Evolutionary conservation across 2,329 filamentous ascomycete species (phyloP).

Genomic region (Phialemoniopsis sp.): DNA sequence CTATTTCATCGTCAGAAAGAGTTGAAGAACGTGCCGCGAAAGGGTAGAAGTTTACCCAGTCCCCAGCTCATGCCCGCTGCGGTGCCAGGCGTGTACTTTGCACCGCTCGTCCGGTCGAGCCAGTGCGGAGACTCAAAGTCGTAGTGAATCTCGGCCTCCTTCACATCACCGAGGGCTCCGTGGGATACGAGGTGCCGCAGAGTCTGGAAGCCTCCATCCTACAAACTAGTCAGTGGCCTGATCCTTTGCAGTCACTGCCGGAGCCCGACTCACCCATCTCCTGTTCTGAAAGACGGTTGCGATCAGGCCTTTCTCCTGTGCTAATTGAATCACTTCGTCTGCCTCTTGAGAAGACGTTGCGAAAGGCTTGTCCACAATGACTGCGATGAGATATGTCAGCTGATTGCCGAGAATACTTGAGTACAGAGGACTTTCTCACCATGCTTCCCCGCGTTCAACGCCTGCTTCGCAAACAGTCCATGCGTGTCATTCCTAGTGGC

Average conservation of each 20-base stretch:
- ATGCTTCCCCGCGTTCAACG: conserved; percentile 57
- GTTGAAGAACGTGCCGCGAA: too few species aligned
- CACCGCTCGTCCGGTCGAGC: conserved; percentile 19
- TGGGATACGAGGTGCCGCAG: conserved; percentile 47
- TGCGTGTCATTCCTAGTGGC: conserved; percentile 48
- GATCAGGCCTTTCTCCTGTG: conserved; percentile 38
- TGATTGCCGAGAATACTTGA: too few species aligned
- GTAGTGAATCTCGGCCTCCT: conserved; percentile 64
- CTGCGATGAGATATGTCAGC: conserved; percentile 19
- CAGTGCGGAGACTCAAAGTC: conserved; percentile 43
- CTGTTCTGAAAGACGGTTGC: conserved; percentile 43
- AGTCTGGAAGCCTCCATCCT: conserved; percentile 57
- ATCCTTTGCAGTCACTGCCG: too few species aligned
- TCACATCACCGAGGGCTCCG: conserved; percentile 53
- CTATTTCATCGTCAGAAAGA: too few species aligned
- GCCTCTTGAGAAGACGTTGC: conserved; percentile 55
- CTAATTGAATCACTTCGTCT: conserved; percentile 44
- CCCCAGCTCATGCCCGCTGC: conserved; percentile 32
- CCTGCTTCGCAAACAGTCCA: conserved; percentile 47
- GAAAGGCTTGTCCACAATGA: conserved; percentile 65
- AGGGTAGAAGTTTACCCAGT: too few species aligned
- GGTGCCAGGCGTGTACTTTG: conserved; percentile 27
- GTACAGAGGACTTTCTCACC: too few species aligned
- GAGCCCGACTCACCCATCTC: too few species aligned
- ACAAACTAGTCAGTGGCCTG: too few species aligned